These are phyloP conservation scores for Wolfiporia cocos DNA, from an alignment of 1,284 basidiomycete species.

Conservation along the genomic window DNA sequence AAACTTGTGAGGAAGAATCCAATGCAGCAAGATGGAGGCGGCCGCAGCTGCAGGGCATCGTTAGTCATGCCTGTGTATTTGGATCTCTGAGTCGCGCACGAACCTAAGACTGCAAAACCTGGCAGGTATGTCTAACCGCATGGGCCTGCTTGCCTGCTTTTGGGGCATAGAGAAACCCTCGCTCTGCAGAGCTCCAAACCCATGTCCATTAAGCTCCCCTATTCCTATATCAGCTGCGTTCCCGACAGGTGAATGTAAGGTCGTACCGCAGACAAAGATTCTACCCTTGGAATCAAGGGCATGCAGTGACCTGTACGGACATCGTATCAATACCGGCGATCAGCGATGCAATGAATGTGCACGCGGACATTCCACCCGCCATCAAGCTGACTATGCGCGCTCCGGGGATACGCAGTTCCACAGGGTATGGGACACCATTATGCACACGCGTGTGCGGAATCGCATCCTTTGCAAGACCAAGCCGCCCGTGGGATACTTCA, in stretches of 20 bases:
- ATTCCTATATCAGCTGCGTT: not conserved
- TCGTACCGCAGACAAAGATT: conserved; percentile 79
- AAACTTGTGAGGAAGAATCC: conserved; percentile 51
- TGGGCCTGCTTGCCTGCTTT: conserved; percentile 44
- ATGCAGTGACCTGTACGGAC: conserved; percentile 62
- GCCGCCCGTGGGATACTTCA: conserved; percentile 47
- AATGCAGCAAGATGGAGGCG: conserved; percentile 65
- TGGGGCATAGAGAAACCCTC: conserved; percentile 55
- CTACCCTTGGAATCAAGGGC: conserved; percentile 70
- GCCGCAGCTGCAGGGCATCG: conserved; percentile 57
- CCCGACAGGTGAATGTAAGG: not conserved
- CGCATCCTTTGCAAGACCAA: conserved; percentile 38
- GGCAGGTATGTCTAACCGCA: conserved; percentile 49
- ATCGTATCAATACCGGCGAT: conserved; percentile 1
- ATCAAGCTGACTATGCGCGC: conserved; percentile 67
- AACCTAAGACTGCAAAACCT: conserved; percentile 60
- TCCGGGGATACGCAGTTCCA: conserved; percentile 48
- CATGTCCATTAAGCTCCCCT: conserved; percentile 60
- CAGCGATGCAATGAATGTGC: not conserved
- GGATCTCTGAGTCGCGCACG: too few relatives aligned
- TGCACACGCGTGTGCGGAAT: conserved; percentile 30
- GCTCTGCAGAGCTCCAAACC: conserved; percentile 30
- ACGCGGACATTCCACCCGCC: conserved; percentile 73
- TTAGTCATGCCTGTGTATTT: too few relatives aligned
- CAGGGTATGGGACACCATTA: conserved; percentile 55